Conservation (phyloP, 805 yeast genomes). For the Pichia nanzhaoensis region DNA sequence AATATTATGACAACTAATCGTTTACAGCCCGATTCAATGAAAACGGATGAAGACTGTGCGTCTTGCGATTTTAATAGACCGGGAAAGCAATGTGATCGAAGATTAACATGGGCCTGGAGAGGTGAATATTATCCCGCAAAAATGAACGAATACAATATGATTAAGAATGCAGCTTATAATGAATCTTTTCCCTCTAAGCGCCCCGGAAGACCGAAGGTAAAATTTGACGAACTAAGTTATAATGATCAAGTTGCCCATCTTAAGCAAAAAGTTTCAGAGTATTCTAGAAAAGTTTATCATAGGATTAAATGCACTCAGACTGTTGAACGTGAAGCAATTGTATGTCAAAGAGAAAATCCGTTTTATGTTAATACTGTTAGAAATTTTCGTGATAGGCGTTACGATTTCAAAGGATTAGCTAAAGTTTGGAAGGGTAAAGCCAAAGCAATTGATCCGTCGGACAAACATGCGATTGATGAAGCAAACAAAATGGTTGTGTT, state of each 20-base stretch:
- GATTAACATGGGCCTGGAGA: constrained; percentile 96
- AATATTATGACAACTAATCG: constrained; percentile 97
- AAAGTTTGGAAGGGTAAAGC: constrained; percentile 89
- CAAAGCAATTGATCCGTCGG: constrained; percentile 44
- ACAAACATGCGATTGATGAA: constrained; percentile 67
- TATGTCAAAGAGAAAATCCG: constrained; percentile 96
- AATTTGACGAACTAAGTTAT: constrained; percentile 71
- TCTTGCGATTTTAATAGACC: constrained; percentile 96
- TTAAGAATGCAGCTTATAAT: constrained; percentile 71
- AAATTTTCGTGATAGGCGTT: constrained; percentile 90
- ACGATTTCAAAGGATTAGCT: constrained; percentile 88
- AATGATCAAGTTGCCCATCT: constrained; percentile 70
- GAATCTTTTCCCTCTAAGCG: constrained; percentile 66
- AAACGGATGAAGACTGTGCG: constrained; percentile 91
- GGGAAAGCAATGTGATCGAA: constrained; percentile 86
- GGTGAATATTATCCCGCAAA: constrained; percentile 93
- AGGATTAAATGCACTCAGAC: constrained; percentile 75
- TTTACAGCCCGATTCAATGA: constrained; percentile 97
- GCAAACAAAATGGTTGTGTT: constrained; percentile 90
- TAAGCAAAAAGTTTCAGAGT: constrained; percentile 74
- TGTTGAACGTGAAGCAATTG: constrained; percentile 83
- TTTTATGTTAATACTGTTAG: constrained; percentile 93
- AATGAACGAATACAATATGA: constrained; percentile 85
- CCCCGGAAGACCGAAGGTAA: constrained; percentile 49
- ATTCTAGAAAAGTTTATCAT: constrained; percentile 80